These are phyloP conservation scores for Fusarium solani-melongenae DNA, from an alignment of 2,329 filamentous ascomycete species.

Conservation along the genomic window DNA sequence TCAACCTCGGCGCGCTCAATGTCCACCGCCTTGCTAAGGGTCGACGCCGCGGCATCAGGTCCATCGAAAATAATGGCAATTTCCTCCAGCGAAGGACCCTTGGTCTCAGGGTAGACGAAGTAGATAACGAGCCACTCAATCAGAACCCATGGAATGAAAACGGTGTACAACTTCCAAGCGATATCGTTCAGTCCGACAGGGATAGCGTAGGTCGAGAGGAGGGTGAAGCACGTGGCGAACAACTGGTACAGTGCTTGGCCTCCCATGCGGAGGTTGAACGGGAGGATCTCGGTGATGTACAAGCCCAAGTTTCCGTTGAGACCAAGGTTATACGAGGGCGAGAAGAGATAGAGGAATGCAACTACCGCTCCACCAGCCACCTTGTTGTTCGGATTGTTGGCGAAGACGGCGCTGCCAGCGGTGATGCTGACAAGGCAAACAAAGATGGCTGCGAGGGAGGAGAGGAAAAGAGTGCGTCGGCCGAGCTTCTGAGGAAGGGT, in stretches of 20 bases:
- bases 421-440: not conserved
- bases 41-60: not conserved
- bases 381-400: not conserved
- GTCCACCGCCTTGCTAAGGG: not conserved
- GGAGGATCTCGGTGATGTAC: constrained; percentile 41
- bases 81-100: constrained; percentile 24
- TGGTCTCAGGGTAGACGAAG: constrained; percentile 29
- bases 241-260: constrained; percentile 19
- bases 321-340: not conserved
- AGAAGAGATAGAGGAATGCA: not conserved
- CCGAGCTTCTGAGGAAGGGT: constrained; percentile 35
- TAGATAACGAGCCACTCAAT: constrained; percentile 13
- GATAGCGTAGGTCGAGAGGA: constrained; percentile 25
- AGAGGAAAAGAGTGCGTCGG: constrained; percentile 13
- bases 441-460: not conserved
- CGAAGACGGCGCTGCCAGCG: not conserved
- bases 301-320: not conserved
- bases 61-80: constrained; percentile 30
- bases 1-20: not conserved
- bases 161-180: constrained; percentile 30
- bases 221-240: constrained; percentile 1
- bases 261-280: constrained; percentile 21
- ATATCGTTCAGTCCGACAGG: constrained; percentile 24
- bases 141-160: constrained; percentile 20
- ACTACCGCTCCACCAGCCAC: not conserved